Evolutionary conservation across 257 asterid species (phyloP).

Genomic region (Ophiorrhiza pumila): DNA sequence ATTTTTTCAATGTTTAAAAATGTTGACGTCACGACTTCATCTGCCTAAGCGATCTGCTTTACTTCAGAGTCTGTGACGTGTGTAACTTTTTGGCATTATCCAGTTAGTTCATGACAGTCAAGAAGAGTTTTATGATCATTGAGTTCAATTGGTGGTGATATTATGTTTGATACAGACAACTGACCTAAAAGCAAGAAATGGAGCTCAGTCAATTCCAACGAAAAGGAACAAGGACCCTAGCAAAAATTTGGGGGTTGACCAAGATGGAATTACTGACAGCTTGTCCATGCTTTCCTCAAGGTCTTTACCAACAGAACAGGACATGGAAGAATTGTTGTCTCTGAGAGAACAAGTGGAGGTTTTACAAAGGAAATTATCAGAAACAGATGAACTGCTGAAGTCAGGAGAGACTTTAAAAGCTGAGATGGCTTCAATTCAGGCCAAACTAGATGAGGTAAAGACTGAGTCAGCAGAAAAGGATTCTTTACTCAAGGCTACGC

Average conservation of each 20-base stretch:
- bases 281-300: constrained; percentile 50
- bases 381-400: constrained; percentile 76
- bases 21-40: not conserved
- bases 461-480: constrained; percentile 65
- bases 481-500: constrained; percentile 58
- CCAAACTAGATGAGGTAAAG: constrained; percentile 48
- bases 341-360: constrained; percentile 71
- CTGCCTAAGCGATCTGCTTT: not conserved
- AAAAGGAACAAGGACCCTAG: constrained; percentile 54
- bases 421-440: constrained; percentile 52
- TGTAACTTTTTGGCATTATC: not conserved
- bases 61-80: not conserved
- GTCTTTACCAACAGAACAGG: constrained; percentile 58
- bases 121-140: not conserved
- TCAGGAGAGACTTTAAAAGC: constrained; percentile 55
- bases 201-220: constrained; percentile 38
- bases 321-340: constrained; percentile 67
- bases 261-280: constrained; percentile 49
- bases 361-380: constrained; percentile 60
- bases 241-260: constrained; percentile 31
- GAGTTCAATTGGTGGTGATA: constrained; percentile 18
- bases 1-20: not conserved
- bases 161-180: constrained; percentile 47
- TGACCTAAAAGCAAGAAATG: constrained; percentile 46
- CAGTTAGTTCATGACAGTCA: not conserved